Base-by-base conservation (phyloP, 2,329 filamentous ascomycete species). In the Fusarium camptoceras region DNA sequence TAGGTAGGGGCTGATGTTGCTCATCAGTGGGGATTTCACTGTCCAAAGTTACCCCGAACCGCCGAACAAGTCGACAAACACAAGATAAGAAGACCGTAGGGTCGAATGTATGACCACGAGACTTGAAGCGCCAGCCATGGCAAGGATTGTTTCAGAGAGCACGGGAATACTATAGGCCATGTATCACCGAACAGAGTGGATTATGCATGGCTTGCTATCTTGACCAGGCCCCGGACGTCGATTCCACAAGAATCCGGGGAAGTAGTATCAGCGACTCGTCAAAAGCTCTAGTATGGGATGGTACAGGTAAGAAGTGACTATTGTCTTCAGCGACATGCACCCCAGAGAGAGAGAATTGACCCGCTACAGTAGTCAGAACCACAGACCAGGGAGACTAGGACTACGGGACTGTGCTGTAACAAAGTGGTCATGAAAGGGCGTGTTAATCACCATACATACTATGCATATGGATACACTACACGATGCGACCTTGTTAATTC, bases 211-310 rank as follows among this genome's bases (percentile, higher is more conserved):
- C 24, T 50, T 44, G 59, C 50, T 34, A 64, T 55, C 28, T 51
- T 37, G 28, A 56, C 34, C 24, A 51, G 41, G 37, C 16, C 44
- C 48, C 41, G 31, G 43, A 46, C 47, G 42, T 44, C 42, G 22
- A 62, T 39, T 65, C 51, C 61, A 66, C 56, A 57, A 34, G 50
- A 73, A 49, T 50, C 55, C 27, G 59, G 62, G 54, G 68, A 37
- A 60, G 59, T 58, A 46, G 53, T 59, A 49, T 37, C 48, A 55
- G 56, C 43, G 55, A 41, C 55, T 53, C 48, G 53, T 58, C 46
- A 60, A 54, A 50, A n/a, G 34, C n/a, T 46, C 43, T 64, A 50
- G 31, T 48, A 54, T 67, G 51, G 51, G 28, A 46, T 49, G 34
- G 51, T 37, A 47, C n/a, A 50, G 30, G 43, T 27, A 49, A 56